phyloP scores from a whole-genome alignment of 139 green algal species.

The Chlorella ohadii region DNA sequence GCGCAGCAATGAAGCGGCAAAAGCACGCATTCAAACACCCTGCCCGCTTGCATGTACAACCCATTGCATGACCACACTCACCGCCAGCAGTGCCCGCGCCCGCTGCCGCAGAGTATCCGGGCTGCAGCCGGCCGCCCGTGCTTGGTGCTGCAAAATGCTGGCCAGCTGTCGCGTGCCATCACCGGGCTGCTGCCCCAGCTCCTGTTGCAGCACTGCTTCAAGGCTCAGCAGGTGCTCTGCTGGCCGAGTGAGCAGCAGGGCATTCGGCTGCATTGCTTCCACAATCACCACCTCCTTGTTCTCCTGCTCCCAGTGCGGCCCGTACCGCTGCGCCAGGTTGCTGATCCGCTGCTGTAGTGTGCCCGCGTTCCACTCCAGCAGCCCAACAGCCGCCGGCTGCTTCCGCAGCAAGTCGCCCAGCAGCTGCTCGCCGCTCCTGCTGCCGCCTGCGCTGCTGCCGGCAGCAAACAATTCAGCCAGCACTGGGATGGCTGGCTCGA shows the following conservation, averaged over 20 bases:
- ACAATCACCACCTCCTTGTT: not conserved
- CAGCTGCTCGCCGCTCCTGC: conserved; percentile 2
- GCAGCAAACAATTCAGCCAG: not conserved
- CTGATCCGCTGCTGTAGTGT: not conserved
- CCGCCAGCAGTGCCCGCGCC: not conserved
- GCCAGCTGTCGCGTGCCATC: not conserved
- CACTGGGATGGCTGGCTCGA: conserved; percentile 1
- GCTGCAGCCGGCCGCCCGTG: not conserved
- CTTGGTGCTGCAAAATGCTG: not conserved
- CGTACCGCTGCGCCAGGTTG: not conserved
- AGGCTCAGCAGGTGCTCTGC: not conserved
- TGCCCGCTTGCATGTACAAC: too few relatives aligned
- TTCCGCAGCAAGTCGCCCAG: not conserved
- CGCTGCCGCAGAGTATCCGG: not conserved
- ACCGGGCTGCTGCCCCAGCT: conserved; percentile 21
- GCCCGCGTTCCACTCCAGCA: not conserved
- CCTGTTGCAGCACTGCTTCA: not conserved
- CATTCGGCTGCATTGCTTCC: not conserved
- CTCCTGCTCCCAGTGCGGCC: not conserved
- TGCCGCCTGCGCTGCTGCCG: not conserved
- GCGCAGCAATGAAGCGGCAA: too few relatives aligned
- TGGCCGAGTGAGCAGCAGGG: not conserved
- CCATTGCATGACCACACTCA: too few relatives aligned
- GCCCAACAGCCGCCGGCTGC: not conserved
- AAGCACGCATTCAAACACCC: too few relatives aligned